A percentile compares a stretch with the other conserved stretches of the same genome.
phyloP scores from a whole-genome alignment of 2,329 filamentous ascomycete species.

The Didymella lethalis region DNA sequence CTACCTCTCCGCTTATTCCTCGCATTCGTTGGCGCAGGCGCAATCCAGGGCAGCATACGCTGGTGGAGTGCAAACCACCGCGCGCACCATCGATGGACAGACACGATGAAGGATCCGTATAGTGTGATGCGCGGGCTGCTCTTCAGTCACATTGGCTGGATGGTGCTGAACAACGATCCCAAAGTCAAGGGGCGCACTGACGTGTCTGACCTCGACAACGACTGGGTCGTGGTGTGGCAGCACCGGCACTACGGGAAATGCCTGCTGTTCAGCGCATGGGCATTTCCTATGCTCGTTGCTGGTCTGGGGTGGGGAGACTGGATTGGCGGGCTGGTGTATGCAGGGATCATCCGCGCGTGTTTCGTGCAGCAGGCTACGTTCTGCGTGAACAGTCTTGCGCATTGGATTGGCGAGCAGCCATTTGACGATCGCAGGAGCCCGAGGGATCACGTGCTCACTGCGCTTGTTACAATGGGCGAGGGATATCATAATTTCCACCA shows the following conservation, averaged over 20 bases:
- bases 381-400: constrained; percentile 61
- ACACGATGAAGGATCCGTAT: constrained; percentile 61
- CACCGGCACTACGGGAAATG: constrained; percentile 56
- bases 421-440: constrained; percentile 52
- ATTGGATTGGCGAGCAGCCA: constrained; percentile 59
- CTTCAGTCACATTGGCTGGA: constrained; percentile 60
- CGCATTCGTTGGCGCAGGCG: constrained; percentile 56
- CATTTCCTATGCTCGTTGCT: constrained; percentile 56
- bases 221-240: constrained; percentile 58
- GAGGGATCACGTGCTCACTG: constrained; percentile 50
- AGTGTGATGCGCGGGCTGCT: constrained; percentile 57
- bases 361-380: constrained; percentile 62
- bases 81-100: constrained; percentile 60
- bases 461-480: constrained; percentile 52
- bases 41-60: constrained; percentile 58
- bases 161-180: constrained; percentile 60
- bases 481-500: constrained; percentile 55
- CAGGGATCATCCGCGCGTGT: constrained; percentile 58
- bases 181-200: constrained; percentile 59
- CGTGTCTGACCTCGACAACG: constrained; percentile 60
- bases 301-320: constrained; percentile 59
- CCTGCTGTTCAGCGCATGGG: constrained; percentile 52
- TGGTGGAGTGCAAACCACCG: constrained; percentile 60
- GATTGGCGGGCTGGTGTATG: constrained; percentile 58
- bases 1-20: constrained; percentile 56